phyloP scores from a whole-genome alignment of 1,139 yeast species.

The Lodderomyces theae region DNA sequence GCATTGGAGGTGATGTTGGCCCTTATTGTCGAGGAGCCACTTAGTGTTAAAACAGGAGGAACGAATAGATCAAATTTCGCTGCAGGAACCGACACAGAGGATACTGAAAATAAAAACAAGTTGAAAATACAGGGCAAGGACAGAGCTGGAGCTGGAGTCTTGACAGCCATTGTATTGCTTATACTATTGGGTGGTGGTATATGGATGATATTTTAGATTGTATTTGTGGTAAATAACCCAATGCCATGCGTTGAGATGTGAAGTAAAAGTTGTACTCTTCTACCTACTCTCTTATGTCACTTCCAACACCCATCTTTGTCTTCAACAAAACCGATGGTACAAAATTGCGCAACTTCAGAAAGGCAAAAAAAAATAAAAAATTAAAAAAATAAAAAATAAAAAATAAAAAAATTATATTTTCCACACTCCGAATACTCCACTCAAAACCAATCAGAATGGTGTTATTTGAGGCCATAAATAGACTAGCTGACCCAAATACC shows the following conservation, averaged over 20 bases:
- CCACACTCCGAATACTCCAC: too few relatives aligned
- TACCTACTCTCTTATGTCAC: neutral
- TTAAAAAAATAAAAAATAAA: neutral
- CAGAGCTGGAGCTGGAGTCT: slow-evolving; percentile 49
- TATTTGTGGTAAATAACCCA: too few relatives aligned
- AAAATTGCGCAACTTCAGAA: neutral
- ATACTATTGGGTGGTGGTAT: slow-evolving; percentile 37
- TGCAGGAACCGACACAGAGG: slow-evolving; percentile 41
- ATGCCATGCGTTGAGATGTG: too few relatives aligned
- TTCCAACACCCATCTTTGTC: too few relatives aligned
- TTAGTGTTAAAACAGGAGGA: slow-evolving; percentile 46
- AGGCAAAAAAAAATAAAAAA: neutral
- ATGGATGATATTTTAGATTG: slow-evolving; percentile 48
- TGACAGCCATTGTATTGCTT: slow-evolving; percentile 43
- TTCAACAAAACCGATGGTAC: too few relatives aligned
- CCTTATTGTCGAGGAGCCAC: slow-evolving; percentile 31
- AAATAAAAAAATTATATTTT: neutral
- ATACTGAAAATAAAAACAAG: slow-evolving; percentile 28
- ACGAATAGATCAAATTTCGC: slow-evolving; percentile 42
- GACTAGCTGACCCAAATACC: slow-evolving; percentile 42
- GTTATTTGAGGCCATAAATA: slow-evolving; percentile 39
- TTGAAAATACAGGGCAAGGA: slow-evolving; percentile 35
- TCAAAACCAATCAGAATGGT: slow-evolving; percentile 29
- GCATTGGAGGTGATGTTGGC: slow-evolving; percentile 66
- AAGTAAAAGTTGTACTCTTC: too few relatives aligned